These are phyloP conservation scores for Schizosaccharomyces japonicus DNA, from an alignment of 805 yeast species.

Conservation along the genomic window DNA sequence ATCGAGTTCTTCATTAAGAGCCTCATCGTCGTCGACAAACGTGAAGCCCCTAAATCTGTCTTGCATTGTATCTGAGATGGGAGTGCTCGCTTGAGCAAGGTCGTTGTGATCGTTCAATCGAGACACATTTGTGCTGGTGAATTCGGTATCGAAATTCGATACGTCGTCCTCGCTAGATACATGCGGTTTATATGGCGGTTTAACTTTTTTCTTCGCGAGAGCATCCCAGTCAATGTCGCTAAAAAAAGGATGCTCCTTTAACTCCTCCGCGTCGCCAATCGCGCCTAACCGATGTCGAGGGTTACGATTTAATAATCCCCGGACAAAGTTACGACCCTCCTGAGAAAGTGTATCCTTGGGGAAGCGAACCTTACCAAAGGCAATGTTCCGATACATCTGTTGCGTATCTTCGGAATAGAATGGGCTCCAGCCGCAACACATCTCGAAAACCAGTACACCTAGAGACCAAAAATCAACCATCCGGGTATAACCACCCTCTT, in stretches of 20 bases:
- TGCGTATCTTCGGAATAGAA: slow-evolving; percentile 94
- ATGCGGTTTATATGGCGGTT: slow-evolving; percentile 83
- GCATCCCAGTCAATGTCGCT: slow-evolving; percentile 75
- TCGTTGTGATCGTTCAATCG: slow-evolving; percentile 12
- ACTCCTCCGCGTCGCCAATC: slow-evolving; percentile 70
- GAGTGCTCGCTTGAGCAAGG: slow-evolving; percentile 27
- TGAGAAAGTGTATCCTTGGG: slow-evolving; percentile 85
- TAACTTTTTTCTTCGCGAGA: slow-evolving; percentile 52
- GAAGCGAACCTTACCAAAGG: slow-evolving; percentile 90
- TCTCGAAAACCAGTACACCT: slow-evolving; percentile 88
- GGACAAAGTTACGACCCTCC: slow-evolving; percentile 87
- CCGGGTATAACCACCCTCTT: slow-evolving; percentile 89
- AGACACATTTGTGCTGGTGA: slow-evolving; percentile 68
- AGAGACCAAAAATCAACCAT: slow-evolving; percentile 99
- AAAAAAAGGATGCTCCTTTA: slow-evolving; percentile 80
- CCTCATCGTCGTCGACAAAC: too few relatives aligned
- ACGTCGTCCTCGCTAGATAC: slow-evolving; percentile 82
- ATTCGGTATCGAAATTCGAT: slow-evolving; percentile 92
- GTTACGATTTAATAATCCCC: slow-evolving; percentile 81
- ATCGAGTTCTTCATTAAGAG: too few relatives aligned
- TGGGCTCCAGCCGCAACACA: slow-evolving; percentile 99
- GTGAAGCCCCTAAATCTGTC: slow-evolving; percentile 94
- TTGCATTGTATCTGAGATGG: slow-evolving; percentile 81
- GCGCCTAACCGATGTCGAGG: slow-evolving; percentile 91
- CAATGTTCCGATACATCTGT: slow-evolving; percentile 96